Evolutionary conservation across 441 rosid species (phyloP).

Genomic region (Raphanus hybrid): DNA sequence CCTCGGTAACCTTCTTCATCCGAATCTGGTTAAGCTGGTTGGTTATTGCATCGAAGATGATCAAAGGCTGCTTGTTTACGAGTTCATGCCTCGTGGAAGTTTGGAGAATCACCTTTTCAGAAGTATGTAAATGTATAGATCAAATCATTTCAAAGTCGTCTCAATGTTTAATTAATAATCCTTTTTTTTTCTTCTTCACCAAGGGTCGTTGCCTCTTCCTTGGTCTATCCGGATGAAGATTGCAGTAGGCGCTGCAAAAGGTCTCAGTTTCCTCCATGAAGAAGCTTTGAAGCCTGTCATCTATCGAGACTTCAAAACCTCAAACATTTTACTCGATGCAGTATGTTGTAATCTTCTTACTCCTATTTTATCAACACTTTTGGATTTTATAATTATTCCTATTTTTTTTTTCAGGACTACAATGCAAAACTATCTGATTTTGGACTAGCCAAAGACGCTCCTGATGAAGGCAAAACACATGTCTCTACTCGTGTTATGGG

Average conservation of each 20-base stretch:
- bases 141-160: not conserved
- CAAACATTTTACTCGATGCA: conserved; percentile 88
- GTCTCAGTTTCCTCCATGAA: conserved; percentile 92
- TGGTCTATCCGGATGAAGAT: conserved; percentile 95
- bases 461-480: conserved; percentile 93
- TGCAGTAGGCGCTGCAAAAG: conserved; percentile 92
- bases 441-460: conserved; percentile 96
- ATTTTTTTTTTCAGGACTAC: conserved; percentile 58
- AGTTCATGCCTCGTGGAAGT: conserved; percentile 96
- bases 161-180: not conserved
- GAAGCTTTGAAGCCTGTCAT: conserved; percentile 96
- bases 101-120: conserved; percentile 94
- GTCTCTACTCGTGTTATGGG: conserved; percentile 98
- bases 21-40: conserved; percentile 82
- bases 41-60: conserved; percentile 97
- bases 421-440: conserved; percentile 93
- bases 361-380: not conserved
- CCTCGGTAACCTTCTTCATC: conserved; percentile 87
- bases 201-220: conserved; percentile 92
- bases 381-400: too few species aligned
- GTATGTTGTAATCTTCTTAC: conserved; percentile 47
- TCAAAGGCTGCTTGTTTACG: conserved; percentile 86
- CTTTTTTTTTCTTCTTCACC: conserved; percentile 12
- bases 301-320: conserved; percentile 94
- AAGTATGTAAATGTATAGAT: conserved; percentile 48